A percentile compares a stretch with the other conserved stretches of the same genome.
These are phyloP conservation scores for Echinosophora koreensis DNA, from an alignment of 306 rosid species.

Conservation along the genomic window DNA sequence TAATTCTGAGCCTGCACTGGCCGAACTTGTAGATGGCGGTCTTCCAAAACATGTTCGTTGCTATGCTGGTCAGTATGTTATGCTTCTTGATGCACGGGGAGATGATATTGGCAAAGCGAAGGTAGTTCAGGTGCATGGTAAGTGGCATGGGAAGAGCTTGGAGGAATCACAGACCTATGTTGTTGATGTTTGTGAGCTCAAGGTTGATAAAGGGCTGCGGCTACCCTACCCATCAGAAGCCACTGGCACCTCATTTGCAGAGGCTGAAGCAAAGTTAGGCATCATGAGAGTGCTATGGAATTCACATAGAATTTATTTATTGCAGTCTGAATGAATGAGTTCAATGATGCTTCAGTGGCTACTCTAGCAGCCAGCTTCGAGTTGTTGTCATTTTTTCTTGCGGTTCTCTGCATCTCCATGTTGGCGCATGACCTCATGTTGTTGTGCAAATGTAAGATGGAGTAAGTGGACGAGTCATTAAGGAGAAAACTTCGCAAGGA, in stretches of 20 bases:
- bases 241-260: slow-evolving; percentile 69
- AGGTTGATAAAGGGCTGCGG: slow-evolving; percentile 56
- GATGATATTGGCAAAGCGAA: slow-evolving; percentile 69
- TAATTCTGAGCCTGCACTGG: slow-evolving; percentile 48
- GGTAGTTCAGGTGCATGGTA: slow-evolving; percentile 67
- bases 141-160: slow-evolving; percentile 65
- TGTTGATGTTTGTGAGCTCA: slow-evolving; percentile 69
- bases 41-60: slow-evolving; percentile 55
- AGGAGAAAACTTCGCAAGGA: not conserved
- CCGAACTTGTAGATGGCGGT: slow-evolving; percentile 48
- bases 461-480: not conserved
- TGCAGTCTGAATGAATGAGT: slow-evolving; percentile 53
- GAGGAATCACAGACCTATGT: slow-evolving; percentile 64
- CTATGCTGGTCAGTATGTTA: slow-evolving; percentile 63
- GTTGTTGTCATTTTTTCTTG: slow-evolving; percentile 8
- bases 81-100: slow-evolving; percentile 52
- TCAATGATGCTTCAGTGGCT: slow-evolving; percentile 9
- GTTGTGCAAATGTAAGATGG: not conserved
- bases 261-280: slow-evolving; percentile 70
- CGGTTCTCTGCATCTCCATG: not conserved
- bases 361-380: slow-evolving; percentile 7
- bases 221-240: slow-evolving; percentile 70
- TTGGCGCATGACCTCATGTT: not conserved
- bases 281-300: slow-evolving; percentile 78
- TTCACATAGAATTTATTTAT: slow-evolving; percentile 52